Evolutionary conservation across 1,284 basidiomycete genomes (phyloP).

Genomic region (Moesziomyces globuligerus): DNA sequence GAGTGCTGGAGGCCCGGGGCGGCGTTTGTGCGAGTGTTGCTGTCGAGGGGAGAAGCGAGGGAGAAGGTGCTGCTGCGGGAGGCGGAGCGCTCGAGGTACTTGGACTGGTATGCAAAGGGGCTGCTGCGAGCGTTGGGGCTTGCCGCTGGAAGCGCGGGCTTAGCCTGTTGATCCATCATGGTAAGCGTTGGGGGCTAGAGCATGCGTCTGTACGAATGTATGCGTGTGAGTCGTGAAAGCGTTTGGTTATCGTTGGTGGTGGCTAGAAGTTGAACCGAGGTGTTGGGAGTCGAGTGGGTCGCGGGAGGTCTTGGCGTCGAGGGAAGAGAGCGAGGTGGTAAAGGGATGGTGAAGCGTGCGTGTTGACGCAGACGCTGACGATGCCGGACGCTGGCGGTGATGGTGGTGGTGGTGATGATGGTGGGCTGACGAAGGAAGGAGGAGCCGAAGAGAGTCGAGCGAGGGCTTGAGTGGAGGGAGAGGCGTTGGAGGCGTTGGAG

Average conservation of each 20-base stretch:
- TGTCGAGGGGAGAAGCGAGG: conserved; percentile 34
- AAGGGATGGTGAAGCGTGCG: too few species aligned
- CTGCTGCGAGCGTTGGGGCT: conserved; percentile 48
- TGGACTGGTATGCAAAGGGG: conserved; percentile 62
- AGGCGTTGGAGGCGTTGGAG: too few species aligned
- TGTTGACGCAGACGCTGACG: too few species aligned
- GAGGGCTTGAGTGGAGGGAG: too few species aligned
- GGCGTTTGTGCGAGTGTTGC: conserved; percentile 2
- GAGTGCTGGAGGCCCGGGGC: conserved; percentile 43
- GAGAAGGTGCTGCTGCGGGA: conserved; percentile 59
- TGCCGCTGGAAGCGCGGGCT: conserved; percentile 43
- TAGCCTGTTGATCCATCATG: conserved; percentile 50
- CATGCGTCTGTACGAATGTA: too few species aligned
- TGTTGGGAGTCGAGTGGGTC: neutral
- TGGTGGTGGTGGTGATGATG: too few species aligned
- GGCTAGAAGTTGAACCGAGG: neutral
- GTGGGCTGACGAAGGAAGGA: too few species aligned
- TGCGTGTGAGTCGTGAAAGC: conserved; percentile 1
- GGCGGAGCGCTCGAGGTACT: conserved; percentile 57
- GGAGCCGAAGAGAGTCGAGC: too few species aligned
- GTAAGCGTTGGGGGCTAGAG: too few species aligned
- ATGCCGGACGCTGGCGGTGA: too few species aligned
- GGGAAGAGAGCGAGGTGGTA: too few species aligned
- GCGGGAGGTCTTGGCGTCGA: neutral
- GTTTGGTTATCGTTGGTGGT: neutral